A percentile compares a stretch with the other conserved stretches of the same genome.
Conservation (phyloP, 2,329 filamentous ascomycete species). For the Cytospora schulzeri region DNA sequence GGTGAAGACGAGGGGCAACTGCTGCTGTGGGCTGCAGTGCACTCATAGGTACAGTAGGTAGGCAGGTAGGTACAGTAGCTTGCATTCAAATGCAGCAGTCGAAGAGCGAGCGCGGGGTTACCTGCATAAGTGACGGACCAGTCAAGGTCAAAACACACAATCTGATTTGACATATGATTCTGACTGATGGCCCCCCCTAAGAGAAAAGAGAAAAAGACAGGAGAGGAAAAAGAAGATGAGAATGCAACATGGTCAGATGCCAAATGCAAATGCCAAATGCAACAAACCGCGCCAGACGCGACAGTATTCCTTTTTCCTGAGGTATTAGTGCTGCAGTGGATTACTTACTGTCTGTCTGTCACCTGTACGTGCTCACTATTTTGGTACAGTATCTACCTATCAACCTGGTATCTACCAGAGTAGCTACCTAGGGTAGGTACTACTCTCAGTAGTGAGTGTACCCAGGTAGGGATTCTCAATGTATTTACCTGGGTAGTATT, state of each 20-base stretch:
- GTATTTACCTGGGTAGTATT: no score
- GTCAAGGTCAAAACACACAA: background rate
- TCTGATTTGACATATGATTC: constrained; percentile 1
- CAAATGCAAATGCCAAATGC: background rate
- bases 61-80: no score
- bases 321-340: no score
- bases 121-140: constrained; percentile 16
- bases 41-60: no score
- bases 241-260: no score
- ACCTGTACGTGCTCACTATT: background rate
- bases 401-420: background rate
- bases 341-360: no score
- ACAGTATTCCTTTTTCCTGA: background rate
- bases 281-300: background rate
- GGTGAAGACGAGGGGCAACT: background rate
- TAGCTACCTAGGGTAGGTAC: no score
- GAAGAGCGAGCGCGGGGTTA: constrained; percentile 15
- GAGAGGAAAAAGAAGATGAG: no score
- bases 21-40: background rate
- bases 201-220: background rate
- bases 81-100: no score
- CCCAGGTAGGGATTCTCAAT: no score
- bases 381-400: background rate
- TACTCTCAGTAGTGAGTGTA: no score
- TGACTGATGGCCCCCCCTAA: background rate